Base-by-base conservation (phyloP, 2,329 filamentous ascomycete genomes). In the Xylaria arbuscula region DNA sequence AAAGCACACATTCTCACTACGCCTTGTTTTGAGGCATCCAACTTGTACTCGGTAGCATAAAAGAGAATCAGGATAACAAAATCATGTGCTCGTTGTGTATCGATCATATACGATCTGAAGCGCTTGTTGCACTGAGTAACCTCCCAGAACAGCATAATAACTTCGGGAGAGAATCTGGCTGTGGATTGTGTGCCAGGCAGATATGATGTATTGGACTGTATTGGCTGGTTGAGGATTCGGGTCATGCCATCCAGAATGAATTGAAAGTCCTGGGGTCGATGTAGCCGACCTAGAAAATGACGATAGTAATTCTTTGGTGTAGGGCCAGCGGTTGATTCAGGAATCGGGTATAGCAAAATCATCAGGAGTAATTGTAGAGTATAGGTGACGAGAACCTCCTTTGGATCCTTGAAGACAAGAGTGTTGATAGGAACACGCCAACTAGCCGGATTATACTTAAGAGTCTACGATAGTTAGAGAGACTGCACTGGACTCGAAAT, bases 1-100 rank as follows among this genome's bases (percentile, higher is more conserved):
- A 99, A 98, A n/a, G 97, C 91, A 80, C 96, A 98, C 94, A 98
- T 98, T 64, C 96, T 89, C 32, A 98, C 93, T 1, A 98, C 86
- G 0, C 96, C 96, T 79, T 98, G 94, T 78, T 95, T 97, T 1
- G 94, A 90, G 22, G 92, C 84, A 76, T 98, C 95, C 50, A 89
- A 88, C 77, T 93, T 94, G 79, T 96, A 92, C 78, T 97, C 94
- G 55, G 97, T 89, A 4, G 94, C 93, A 78, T 98, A 98, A 81
- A 97, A 99, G 3, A 98, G 83, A 48, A 97, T 90, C 22, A 98
- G 84, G 13, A 98, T 89, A 60, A 98, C 87, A 80, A 98, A 98
- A 78, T 99, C 96, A 76, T 98, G 93, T 0, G 93, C 93, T 62
- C 95, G 87, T 77, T 96, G 93, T 0, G 96, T 98, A 75, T 99